phyloP scores from a whole-genome alignment of 192 early-diverging fungal species.

The Helicostylum pulchrum region DNA sequence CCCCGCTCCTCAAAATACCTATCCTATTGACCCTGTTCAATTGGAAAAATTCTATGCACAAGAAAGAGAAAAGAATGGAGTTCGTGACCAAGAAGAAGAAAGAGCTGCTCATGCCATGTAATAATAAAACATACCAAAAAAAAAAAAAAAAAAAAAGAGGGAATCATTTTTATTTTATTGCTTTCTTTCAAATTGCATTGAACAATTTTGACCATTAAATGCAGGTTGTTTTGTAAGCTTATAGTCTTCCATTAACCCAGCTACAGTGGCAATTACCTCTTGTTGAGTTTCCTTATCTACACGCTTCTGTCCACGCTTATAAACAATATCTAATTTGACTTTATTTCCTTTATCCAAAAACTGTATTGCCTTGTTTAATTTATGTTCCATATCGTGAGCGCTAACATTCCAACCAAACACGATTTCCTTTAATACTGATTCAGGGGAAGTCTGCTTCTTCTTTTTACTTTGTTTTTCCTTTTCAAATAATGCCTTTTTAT shows the following conservation, averaged over 20 bases:
- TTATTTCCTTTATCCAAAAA: slow-evolving; percentile 53
- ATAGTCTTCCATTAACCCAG: slow-evolving; percentile 28
- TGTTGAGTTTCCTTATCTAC: slow-evolving; percentile 34
- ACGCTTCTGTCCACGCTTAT: slow-evolving; percentile 41
- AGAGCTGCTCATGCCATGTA: slow-evolving; percentile 4
- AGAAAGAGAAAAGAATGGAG: slow-evolving; percentile 11
- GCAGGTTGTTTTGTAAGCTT: slow-evolving; percentile 16
- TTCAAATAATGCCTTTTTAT: slow-evolving; percentile 49
- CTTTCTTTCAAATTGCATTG: slow-evolving; percentile 24
- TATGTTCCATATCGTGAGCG: slow-evolving; percentile 48
- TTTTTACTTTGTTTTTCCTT: slow-evolving; percentile 48
- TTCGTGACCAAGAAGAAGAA: slow-evolving; percentile 5
- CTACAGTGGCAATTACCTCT: slow-evolving; percentile 35
- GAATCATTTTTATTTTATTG: slow-evolving; percentile 9
- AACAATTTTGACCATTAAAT: slow-evolving; percentile 10
- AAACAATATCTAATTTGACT: slow-evolving; percentile 45
- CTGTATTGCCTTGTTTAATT: slow-evolving; percentile 41
- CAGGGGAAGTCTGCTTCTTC: slow-evolving; percentile 37
- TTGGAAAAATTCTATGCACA: slow-evolving; percentile 39
- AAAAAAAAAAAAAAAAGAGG: background rate
- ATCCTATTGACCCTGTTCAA: slow-evolving; percentile 67
- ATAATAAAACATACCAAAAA: background rate
- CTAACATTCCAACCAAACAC: slow-evolving; percentile 52
- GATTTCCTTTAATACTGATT: slow-evolving; percentile 42
- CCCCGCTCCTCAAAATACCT: slow-evolving; percentile 78